Conservation (phyloP, 1,139 yeast species). For the Saccharomycopsis hybrid region DNA sequence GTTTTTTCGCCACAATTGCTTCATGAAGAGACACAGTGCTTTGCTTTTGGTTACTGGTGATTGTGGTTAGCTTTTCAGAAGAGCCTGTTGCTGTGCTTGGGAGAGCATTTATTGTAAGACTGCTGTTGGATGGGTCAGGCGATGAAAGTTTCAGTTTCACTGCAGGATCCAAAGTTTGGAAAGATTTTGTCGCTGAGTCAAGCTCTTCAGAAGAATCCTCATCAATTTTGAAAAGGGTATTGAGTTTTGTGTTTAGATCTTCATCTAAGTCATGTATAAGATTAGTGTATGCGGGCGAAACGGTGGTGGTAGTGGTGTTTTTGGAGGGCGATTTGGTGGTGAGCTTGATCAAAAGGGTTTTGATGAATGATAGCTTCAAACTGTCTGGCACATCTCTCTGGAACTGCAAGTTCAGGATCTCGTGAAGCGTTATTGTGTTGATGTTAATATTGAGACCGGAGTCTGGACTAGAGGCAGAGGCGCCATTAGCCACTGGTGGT, state of each 20-base stretch:
- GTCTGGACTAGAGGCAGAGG: too few relatives aligned
- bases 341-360: constrained; percentile 18
- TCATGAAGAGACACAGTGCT: neutral
- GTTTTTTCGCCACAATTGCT: neutral
- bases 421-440: constrained; percentile 11
- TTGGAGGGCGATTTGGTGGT: constrained; percentile 1
- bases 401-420: constrained; percentile 16
- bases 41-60: neutral
- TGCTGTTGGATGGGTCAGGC: neutral
- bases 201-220: neutral
- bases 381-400: constrained; percentile 9
- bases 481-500: too few relatives aligned
- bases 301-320: neutral
- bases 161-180: constrained; percentile 19
- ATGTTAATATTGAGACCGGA: neutral
- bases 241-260: constrained; percentile 13
- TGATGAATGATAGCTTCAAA: constrained; percentile 17
- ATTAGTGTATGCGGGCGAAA: constrained; percentile 2
- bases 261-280: constrained; percentile 17
- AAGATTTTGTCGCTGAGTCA: neutral
- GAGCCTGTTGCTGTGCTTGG: neutral
- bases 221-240: constrained; percentile 6
- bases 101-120: neutral
- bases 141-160: neutral
- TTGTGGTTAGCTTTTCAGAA: neutral